These are phyloP conservation scores for Ophiocordyceps camponoti-saundersi DNA, from an alignment of 2,329 filamentous ascomycete genomes.

Conservation along the genomic window DNA sequence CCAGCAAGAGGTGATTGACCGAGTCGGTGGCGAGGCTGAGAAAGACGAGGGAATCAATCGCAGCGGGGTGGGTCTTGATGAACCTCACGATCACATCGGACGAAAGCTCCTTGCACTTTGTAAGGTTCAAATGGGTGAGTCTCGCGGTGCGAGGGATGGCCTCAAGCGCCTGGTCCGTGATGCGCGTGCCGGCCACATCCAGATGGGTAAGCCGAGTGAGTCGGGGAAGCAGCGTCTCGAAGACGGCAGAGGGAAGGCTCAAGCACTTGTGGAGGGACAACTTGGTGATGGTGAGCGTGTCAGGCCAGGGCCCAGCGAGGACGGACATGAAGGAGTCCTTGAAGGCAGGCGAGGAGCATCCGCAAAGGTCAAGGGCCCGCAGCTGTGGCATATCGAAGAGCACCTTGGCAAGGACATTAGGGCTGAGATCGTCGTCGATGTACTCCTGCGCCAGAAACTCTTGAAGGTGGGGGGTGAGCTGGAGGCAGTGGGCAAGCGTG, in stretches of 20 bases:
- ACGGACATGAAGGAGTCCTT: slow-evolving; percentile 45
- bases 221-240: slow-evolving; percentile 55
- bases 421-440: slow-evolving; percentile 56
- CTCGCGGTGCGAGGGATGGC: slow-evolving; percentile 54
- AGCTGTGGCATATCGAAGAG: slow-evolving; percentile 49
- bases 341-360: slow-evolving; percentile 53
- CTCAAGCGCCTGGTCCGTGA: slow-evolving; percentile 53
- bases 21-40: slow-evolving; percentile 59
- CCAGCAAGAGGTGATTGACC: slow-evolving; percentile 54
- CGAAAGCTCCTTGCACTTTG: slow-evolving; percentile 55
- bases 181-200: slow-evolving; percentile 61
- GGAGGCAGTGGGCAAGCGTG: slow-evolving; percentile 54
- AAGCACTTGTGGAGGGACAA: slow-evolving; percentile 67
- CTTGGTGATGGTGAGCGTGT: slow-evolving; percentile 41
- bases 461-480: slow-evolving; percentile 54
- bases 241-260: slow-evolving; percentile 48
- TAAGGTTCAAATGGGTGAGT: slow-evolving; percentile 63
- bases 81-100: slow-evolving; percentile 54
- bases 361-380: slow-evolving; percentile 59
- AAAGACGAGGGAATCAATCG: slow-evolving; percentile 45
- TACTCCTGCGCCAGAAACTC: slow-evolving; percentile 73
- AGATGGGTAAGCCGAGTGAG: slow-evolving; percentile 55
- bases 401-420: slow-evolving; percentile 52
- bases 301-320: slow-evolving; percentile 33
- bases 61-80: slow-evolving; percentile 52